Conservation (phyloP, 306 rosid genomes). For the Malus asiatica region DNA sequence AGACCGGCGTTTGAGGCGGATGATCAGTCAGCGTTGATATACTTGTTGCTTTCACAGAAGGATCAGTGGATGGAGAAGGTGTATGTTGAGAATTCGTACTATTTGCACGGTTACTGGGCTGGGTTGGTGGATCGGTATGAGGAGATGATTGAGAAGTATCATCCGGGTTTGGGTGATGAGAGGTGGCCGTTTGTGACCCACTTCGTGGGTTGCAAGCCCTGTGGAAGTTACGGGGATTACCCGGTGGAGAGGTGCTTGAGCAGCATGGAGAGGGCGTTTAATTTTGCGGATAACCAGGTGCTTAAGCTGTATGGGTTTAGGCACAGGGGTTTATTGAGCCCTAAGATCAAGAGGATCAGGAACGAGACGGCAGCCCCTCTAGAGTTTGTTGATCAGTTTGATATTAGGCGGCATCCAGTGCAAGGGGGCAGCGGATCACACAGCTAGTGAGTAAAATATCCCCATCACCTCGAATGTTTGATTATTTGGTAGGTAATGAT, state of each 20-base stretch:
- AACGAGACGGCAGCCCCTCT: constrained; percentile 79
- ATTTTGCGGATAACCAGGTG: constrained; percentile 95
- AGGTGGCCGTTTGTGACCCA: constrained; percentile 99
- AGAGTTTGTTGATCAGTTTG: constrained; percentile 63
- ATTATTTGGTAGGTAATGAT: constrained; percentile 31
- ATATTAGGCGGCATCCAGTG: constrained; percentile 56
- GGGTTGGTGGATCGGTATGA: constrained; percentile 95
- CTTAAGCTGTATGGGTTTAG: constrained; percentile 80
- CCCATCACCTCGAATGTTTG: constrained; percentile 15
- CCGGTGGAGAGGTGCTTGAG: constrained; percentile 86
- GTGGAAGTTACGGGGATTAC: constrained; percentile 99
- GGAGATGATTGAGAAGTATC: constrained; percentile 96
- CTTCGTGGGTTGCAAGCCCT: constrained; percentile 97
- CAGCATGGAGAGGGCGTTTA: constrained; percentile 97
- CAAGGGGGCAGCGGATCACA: constrained; percentile 29
- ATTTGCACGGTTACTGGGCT: constrained; percentile 96
- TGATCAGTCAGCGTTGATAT: constrained; percentile 93
- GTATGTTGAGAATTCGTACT: constrained; percentile 81
- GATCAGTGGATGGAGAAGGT: constrained; percentile 90
- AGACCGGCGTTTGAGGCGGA: constrained; percentile 96
- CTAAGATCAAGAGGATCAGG: constrained; percentile 87
- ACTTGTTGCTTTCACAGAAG: constrained; percentile 74
- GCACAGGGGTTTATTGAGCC: constrained; percentile 87
- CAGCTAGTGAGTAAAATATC: constrained; percentile 35
- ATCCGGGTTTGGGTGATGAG: constrained; percentile 90